Evolutionary conservation across 2,329 filamentous ascomycete genomes (phyloP), one percentile per base, ranked within the genome.

Genomic region (Beauveria caledonica): DNA sequence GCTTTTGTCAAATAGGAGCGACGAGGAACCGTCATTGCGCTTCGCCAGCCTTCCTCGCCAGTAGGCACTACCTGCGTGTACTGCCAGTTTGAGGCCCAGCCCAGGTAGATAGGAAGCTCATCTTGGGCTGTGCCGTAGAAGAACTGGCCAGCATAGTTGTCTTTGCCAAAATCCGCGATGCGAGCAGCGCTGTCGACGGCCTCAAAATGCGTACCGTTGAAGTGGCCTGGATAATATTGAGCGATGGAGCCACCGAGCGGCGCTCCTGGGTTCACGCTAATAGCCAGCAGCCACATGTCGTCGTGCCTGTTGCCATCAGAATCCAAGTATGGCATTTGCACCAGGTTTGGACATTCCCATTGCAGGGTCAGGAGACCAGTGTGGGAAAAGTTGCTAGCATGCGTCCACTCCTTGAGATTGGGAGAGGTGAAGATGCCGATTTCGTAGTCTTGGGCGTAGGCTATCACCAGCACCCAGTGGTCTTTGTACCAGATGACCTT

Each of bases 131-230:
- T 57, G 1, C 66, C 67, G 27, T 71, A 70, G 21, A 73, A 74
- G 64, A 70, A 74, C 54, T 73, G 72, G 0, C 67, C 70, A 1
- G 72, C 72, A 36, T 73, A 74, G 57, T 73, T 72, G 45, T 74
- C 72, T 39, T 73, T 73, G 17, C 69, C 72, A 40, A 73, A 73
- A 53, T 74, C 72, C 0, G 69, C 65, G 4, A 71, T 65, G 8
- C 72, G 60, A 1, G 71, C 65, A 7, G 65, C 66, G 2, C 62
- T 63, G 8, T 71, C 70, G 11, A 70, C 63, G 10, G 70, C 63
- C n/a, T 66, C 63, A 62, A 86, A 87, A 67, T 84, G 80, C 0
- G 82, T 86, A n/a, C 85, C 85, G 63, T 88, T 85, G 73, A 86
- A 87, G 2, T 70, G 72, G 5, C 85, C 85, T 0, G 80, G 72